Conservation (phyloP, 2,329 filamentous ascomycete genomes). For the Dendrostoma leiphaemia region DNA sequence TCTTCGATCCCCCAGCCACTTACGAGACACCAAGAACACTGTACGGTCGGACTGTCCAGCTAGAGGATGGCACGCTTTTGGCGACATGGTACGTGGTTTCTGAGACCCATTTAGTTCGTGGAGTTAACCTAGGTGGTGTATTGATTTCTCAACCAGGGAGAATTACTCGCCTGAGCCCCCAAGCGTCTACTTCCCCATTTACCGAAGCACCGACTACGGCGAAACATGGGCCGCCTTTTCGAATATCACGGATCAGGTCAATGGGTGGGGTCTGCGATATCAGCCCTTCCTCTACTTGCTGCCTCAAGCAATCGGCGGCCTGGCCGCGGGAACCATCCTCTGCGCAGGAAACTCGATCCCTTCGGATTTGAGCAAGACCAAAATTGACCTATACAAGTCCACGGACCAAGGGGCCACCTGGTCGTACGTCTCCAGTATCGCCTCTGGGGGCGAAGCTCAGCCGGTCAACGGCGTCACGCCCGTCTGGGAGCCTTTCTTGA, state of each 20-base stretch:
- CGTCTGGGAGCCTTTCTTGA: conserved; percentile 70
- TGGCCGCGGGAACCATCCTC: conserved; percentile 60
- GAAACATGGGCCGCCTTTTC: conserved; percentile 61
- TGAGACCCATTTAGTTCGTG: not conserved
- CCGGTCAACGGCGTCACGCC: conserved; percentile 65
- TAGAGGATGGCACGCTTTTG: not conserved
- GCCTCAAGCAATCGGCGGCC: conserved; percentile 54
- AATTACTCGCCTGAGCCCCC: not conserved
- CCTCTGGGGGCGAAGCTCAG: conserved; percentile 56
- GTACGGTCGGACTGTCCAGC: not conserved
- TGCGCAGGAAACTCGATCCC: conserved; percentile 51
- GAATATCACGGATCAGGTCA: conserved; percentile 59
- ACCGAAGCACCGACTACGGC: conserved; percentile 49
- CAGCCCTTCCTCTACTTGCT: conserved; percentile 68
- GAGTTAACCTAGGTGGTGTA: not conserved
- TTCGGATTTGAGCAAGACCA: conserved; percentile 61
- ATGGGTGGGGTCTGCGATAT: conserved; percentile 65
- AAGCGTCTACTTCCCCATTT: conserved; percentile 46
- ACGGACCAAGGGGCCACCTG: conserved; percentile 59
- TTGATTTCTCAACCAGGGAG: not conserved
- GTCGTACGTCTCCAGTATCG: conserved; percentile 65
- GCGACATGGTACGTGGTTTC: not conserved
- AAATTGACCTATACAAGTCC: conserved; percentile 68
- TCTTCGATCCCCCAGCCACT: not conserved
- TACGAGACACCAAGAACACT: not conserved